Percentiles rank a stretch among this genome's conserved stretches.
Conservation (phyloP, 345 rosid species). For the Murraya koenigii region DNA sequence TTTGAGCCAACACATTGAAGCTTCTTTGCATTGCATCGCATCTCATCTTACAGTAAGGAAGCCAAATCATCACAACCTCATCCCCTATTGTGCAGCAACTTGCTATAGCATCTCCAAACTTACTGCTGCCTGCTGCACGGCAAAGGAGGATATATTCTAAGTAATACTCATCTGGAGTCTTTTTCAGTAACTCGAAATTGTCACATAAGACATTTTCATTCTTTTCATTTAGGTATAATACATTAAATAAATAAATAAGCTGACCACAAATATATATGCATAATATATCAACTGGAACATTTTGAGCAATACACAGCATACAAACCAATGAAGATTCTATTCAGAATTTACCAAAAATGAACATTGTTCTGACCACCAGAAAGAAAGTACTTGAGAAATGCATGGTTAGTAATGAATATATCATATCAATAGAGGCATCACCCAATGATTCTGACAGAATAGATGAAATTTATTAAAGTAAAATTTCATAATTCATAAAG, state of each 20-base stretch:
- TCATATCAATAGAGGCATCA: not conserved
- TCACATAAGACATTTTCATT: not conserved
- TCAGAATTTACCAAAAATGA: not conserved
- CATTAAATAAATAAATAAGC: not conserved
- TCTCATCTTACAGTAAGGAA: too few species aligned
- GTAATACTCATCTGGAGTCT: not conserved
- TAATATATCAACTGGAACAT: not conserved
- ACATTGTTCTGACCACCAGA: too few species aligned
- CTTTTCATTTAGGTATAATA: not conserved
- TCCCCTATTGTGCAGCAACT: not conserved
- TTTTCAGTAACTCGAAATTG: not conserved
- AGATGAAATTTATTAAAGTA: not conserved
- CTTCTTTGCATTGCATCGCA: not conserved
- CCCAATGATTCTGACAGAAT: not conserved
- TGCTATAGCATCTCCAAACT: not conserved
- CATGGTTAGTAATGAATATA: not conserved
- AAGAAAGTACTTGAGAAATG: not conserved
- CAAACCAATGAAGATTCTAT: not conserved
- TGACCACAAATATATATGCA: not conserved
- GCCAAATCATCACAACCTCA: not conserved
- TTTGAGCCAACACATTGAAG: not conserved
- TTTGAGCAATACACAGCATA: not conserved
- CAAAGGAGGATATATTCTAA: not conserved
- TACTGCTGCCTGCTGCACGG: conserved; percentile 10
- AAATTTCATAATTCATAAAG: not conserved